A percentile compares a stretch with the other conserved stretches of the same genome.
Conservation (phyloP, 768 basidiomycete genomes). For the Russula compacta region DNA sequence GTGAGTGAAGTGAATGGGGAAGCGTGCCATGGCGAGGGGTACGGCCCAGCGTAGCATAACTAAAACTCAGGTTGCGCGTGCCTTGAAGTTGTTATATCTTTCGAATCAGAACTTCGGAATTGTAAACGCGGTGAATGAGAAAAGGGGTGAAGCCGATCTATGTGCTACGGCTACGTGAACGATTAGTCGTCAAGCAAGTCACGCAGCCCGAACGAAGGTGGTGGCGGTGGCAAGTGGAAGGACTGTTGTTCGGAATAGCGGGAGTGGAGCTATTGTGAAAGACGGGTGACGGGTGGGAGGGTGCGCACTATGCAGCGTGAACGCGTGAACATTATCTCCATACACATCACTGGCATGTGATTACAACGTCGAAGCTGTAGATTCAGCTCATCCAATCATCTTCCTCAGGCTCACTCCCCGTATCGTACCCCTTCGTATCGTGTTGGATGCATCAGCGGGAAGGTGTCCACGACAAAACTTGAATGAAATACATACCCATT, state of each 20-base stretch:
- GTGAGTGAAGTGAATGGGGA: not conserved
- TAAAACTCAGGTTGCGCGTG: too few species aligned
- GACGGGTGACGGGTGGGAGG: not conserved
- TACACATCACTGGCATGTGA: not conserved
- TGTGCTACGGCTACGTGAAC: not conserved
- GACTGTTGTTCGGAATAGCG: not conserved
- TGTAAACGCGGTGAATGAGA: not conserved
- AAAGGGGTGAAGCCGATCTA: not conserved
- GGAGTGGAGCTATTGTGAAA: not conserved
- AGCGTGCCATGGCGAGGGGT: not conserved
- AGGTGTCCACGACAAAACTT: not conserved
- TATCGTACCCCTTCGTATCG: not conserved
- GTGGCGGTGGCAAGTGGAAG: not conserved
- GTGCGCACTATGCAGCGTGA: too few species aligned
- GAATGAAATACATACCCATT: conserved; percentile 1
- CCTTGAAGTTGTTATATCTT: not conserved
- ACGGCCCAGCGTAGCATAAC: not conserved
- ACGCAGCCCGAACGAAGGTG: not conserved
- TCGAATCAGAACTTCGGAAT: not conserved
- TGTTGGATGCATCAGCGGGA: not conserved
- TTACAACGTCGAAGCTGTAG: not conserved
- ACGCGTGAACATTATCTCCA: too few species aligned
- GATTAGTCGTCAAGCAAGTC: not conserved
- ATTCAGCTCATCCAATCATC: not conserved
- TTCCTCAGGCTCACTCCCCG: not conserved